Evolutionary conservation across 2,329 filamentous ascomycete genomes (phyloP).

Genomic region (Aspergillus sp.): DNA sequence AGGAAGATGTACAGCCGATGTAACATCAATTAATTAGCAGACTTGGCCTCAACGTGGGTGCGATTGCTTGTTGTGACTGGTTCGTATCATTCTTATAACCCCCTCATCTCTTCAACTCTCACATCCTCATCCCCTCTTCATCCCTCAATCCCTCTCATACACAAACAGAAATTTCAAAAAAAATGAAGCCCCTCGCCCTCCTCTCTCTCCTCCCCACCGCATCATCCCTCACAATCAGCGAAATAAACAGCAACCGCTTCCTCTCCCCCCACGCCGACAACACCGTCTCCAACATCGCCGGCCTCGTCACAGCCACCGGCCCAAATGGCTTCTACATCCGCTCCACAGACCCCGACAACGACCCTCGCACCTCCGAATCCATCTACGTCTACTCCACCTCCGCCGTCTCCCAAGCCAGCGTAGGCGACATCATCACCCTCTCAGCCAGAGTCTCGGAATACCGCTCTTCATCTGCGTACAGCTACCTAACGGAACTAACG

Average conservation of each 20-base stretch:
- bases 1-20: no score
- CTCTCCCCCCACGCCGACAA: constrained; percentile 57
- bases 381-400: constrained; percentile 59
- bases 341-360: constrained; percentile 53
- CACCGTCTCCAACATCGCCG: constrained; percentile 55
- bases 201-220: constrained; percentile 3
- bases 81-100: no score
- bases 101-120: no score
- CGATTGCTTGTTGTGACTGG: no score
- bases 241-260: constrained; percentile 64
- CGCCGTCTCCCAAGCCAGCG: constrained; percentile 48
- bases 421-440: constrained; percentile 61
- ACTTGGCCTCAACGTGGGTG: no score
- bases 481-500: constrained; percentile 61
- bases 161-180: no score
- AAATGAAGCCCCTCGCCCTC: no score
- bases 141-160: no score
- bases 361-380: constrained; percentile 58
- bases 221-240: constrained; percentile 48
- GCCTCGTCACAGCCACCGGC: constrained; percentile 61
- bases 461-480: constrained; percentile 51
- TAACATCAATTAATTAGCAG: no score
- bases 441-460: constrained; percentile 58
- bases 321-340: constrained; percentile 61
- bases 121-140: no score